These are phyloP conservation scores for Bonnemaisonia californica DNA, from an alignment of 31 red algal genomes.

Conservation along the genomic window DNA sequence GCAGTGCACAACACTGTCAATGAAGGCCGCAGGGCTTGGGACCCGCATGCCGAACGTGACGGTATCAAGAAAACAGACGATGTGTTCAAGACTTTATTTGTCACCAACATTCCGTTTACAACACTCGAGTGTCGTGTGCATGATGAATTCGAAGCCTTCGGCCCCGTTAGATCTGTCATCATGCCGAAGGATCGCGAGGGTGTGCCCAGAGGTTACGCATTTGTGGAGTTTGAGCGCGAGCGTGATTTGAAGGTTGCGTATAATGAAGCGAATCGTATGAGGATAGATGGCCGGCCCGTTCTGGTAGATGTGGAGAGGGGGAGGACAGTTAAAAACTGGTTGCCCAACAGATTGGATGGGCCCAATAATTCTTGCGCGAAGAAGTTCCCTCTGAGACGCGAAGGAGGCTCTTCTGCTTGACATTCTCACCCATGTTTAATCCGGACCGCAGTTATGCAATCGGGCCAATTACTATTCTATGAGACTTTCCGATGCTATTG, in stretches of 20 bases:
- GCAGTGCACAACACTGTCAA: slow-evolving; percentile 1
- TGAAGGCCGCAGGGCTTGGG: slow-evolving; percentile 23
- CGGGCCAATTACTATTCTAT: no score
- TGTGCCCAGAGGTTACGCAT: slow-evolving; percentile 76
- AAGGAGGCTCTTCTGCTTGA: background rate
- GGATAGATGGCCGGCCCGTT: slow-evolving; percentile 67
- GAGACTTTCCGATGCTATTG: background rate
- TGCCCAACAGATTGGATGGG: slow-evolving; percentile 61
- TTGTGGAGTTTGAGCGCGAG: slow-evolving; percentile 86
- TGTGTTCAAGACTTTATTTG: slow-evolving; percentile 68
- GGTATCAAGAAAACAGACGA: slow-evolving; percentile 42
- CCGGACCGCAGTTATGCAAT: no score
- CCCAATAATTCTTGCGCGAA: slow-evolving; percentile 40
- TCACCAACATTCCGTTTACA: slow-evolving; percentile 42
- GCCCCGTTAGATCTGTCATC: slow-evolving; percentile 44
- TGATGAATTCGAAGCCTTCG: slow-evolving; percentile 73
- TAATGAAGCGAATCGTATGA: slow-evolving; percentile 51
- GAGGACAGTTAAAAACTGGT: slow-evolving; percentile 64
- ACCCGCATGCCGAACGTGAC: slow-evolving; percentile 9
- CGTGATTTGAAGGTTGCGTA: slow-evolving; percentile 62
- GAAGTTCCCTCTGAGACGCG: background rate
- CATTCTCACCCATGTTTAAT: background rate
- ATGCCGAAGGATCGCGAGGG: slow-evolving; percentile 53
- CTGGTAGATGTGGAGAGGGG: slow-evolving; percentile 81
- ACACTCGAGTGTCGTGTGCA: slow-evolving; percentile 35